Base-by-base conservation (phyloP, 2,329 filamentous ascomycete genomes). In the Amphichorda felina region DNA sequence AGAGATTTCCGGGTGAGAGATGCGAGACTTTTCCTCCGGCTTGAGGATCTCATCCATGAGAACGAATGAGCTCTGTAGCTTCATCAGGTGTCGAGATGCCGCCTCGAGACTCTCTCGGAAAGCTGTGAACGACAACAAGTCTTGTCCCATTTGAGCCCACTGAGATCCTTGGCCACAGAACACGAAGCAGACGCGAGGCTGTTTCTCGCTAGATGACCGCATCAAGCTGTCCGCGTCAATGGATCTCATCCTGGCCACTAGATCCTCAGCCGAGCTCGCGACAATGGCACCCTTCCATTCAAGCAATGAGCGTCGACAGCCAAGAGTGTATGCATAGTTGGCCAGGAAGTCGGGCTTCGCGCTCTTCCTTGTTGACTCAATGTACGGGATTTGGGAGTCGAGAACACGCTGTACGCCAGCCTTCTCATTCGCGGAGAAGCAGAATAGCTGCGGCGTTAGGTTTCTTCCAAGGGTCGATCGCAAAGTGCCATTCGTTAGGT, bases 301-400 rank as follows among this genome's bases (percentile, higher is more conserved):
- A 11, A 69, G 41, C 6, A 42, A 49, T 0, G 66, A 67, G 11
- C 66, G 59, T 3, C 66, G 63, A 25, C 55, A 60, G 17, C 49
- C 53, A 13, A 68, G 50, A 1, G 66, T 70, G 41, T 68, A 69
- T 3, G 64, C 55, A 33, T 68, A 61, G 37, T 67, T 44, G 22
- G 50, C 43, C 22, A 66, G 42, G n/a, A 56, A 45, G 1, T 43
- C 36, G 1, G 15, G 7, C 2, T 47, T 33, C 4, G 31, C 13
- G 5, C 15, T 15, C 8, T 34, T 30, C 5, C 37, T 26, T 10
- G 45, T 39, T 1, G 40, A 38, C 16, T 44, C 39, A 19, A 64
- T 41, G 37, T 57, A 57, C 4, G 44, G 39, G 4, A 49, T 35
- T 14, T 64, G 60, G 1, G 57, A 51, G 4, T 50, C 33, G 24